Conservation (phyloP, 2,329 filamentous ascomycete species). For the Fusarium decemcellulare region DNA sequence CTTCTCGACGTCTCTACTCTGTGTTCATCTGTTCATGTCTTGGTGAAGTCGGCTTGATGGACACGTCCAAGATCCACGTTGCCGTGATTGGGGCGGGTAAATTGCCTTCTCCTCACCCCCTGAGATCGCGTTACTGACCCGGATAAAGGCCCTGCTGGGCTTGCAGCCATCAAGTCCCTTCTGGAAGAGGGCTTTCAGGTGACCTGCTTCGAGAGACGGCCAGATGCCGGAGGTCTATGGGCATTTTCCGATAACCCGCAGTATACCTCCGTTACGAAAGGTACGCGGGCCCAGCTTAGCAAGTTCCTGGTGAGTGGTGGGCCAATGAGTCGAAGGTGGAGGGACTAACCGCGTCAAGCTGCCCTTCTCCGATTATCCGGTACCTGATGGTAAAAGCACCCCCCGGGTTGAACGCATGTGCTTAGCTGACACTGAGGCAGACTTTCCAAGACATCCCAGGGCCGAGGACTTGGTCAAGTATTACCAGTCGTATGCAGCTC, state of each 20-base stretch:
- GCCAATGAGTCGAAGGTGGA: too few relatives aligned
- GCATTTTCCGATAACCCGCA: constrained; percentile 38
- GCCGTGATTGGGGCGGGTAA: constrained; percentile 43
- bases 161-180: constrained; percentile 43
- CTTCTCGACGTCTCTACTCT: background rate
- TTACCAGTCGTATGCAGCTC: constrained; percentile 41
- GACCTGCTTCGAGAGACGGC: constrained; percentile 42
- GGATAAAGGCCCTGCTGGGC: constrained; percentile 37
- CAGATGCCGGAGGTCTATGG: constrained; percentile 43
- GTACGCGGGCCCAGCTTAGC: constrained; percentile 42
- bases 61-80: constrained; percentile 23
- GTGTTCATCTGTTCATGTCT: background rate
- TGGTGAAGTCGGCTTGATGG: constrained; percentile 7
- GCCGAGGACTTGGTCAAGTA: constrained; percentile 32
- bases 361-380: constrained; percentile 43
- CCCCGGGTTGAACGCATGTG: too few relatives aligned
- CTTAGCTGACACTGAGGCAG: constrained; percentile 9
- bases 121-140: too few relatives aligned
- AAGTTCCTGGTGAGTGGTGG: constrained; percentile 40
- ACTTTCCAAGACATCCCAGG: constrained; percentile 34
- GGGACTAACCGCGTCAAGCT: constrained; percentile 18
- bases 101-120: background rate
- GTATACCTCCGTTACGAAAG: constrained; percentile 38
- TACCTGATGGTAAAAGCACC: constrained; percentile 34
- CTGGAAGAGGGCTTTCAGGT: constrained; percentile 43